Evolutionary conservation across 1,284 basidiomycete species (phyloP).

Genomic region (Moesziomyces sp.): DNA sequence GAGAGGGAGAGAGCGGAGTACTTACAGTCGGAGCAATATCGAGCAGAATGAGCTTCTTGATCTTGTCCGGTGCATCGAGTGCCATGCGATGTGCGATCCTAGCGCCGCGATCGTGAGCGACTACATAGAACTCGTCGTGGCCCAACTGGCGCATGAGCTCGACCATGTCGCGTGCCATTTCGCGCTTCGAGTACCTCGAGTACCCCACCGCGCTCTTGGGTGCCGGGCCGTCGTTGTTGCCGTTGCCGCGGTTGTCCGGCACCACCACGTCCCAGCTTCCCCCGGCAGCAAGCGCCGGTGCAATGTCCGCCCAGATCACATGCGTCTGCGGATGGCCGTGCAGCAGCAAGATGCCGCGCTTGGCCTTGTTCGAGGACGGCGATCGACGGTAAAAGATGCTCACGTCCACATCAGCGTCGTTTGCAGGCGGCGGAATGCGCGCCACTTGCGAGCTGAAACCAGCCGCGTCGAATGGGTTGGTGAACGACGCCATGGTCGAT

Average conservation of each 20-base stretch:
- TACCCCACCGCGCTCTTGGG: conserved; percentile 32
- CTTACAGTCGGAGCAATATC: conserved; percentile 58
- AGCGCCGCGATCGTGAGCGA: conserved; percentile 69
- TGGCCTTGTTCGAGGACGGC: conserved; percentile 2
- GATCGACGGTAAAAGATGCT: conserved; percentile 38
- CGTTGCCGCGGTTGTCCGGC: conserved; percentile 67
- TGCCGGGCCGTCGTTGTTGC: conserved; percentile 33
- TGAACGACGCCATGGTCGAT: conserved; percentile 5
- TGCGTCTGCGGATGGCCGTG: conserved; percentile 69
- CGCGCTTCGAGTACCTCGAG: conserved; percentile 66
- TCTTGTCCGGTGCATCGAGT: conserved; percentile 64
- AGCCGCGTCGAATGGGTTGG: conserved; percentile 24
- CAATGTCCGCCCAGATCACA: conserved; percentile 67
- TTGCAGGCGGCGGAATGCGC: conserved; percentile 3
- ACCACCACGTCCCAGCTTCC: conserved; percentile 66
- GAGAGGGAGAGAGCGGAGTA: not conserved
- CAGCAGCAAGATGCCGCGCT: conserved; percentile 58
- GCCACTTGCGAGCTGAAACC: conserved; percentile 1
- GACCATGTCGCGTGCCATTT: conserved; percentile 68
- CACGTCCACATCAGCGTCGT: conserved; percentile 22
- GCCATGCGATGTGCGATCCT: conserved; percentile 68
- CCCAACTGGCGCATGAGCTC: conserved; percentile 67
- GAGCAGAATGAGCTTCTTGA: conserved; percentile 66
- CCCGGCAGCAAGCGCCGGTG: conserved; percentile 52
- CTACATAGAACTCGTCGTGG: conserved; percentile 59